Percentiles rank a stretch among this genome's conserved stretches.
phyloP scores from a whole-genome alignment of 805 yeast genomes.

The Lachancea lanzarotensis region DNA sequence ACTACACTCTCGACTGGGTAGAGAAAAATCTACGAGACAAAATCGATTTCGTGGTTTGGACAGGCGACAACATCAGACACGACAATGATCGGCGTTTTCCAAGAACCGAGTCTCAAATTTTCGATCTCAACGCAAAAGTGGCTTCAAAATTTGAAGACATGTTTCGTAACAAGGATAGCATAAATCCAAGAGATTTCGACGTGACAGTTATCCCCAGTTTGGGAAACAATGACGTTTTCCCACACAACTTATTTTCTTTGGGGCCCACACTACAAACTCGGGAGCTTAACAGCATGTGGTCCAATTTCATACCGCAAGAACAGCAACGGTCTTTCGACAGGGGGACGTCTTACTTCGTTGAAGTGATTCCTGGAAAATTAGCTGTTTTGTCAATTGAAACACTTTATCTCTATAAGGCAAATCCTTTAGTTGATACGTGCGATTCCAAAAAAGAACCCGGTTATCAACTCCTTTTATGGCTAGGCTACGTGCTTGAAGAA shows the following conservation, averaged over 20 bases:
- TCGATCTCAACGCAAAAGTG: slow-evolving; percentile 58
- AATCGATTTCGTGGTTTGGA: slow-evolving; percentile 83
- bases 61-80: slow-evolving; percentile 84
- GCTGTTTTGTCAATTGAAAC: slow-evolving; percentile 79
- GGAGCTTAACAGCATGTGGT: slow-evolving; percentile 70
- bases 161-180: slow-evolving; percentile 43
- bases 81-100: slow-evolving; percentile 73
- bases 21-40: slow-evolving; percentile 58
- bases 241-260: slow-evolving; percentile 76
- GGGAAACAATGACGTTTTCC: slow-evolving; percentile 86
- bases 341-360: slow-evolving; percentile 69
- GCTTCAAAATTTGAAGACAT: slow-evolving; percentile 45
- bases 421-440: slow-evolving; percentile 80
- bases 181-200: slow-evolving; percentile 40
- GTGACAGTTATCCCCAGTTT: slow-evolving; percentile 59
- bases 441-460: slow-evolving; percentile 72
- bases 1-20: slow-evolving; percentile 63
- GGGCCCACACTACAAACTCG: slow-evolving; percentile 88
- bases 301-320: slow-evolving; percentile 63
- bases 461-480: slow-evolving; percentile 67
- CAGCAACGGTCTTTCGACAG: slow-evolving; percentile 69
- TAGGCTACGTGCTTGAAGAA: slow-evolving; percentile 67
- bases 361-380: slow-evolving; percentile 70
- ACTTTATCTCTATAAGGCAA: slow-evolving; percentile 63
- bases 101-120: slow-evolving; percentile 64